Evolutionary conservation across 2,329 filamentous ascomycete genomes (phyloP), one percentile per base, ranked within the genome.

Genomic region (Aspergillus awamori): DNA sequence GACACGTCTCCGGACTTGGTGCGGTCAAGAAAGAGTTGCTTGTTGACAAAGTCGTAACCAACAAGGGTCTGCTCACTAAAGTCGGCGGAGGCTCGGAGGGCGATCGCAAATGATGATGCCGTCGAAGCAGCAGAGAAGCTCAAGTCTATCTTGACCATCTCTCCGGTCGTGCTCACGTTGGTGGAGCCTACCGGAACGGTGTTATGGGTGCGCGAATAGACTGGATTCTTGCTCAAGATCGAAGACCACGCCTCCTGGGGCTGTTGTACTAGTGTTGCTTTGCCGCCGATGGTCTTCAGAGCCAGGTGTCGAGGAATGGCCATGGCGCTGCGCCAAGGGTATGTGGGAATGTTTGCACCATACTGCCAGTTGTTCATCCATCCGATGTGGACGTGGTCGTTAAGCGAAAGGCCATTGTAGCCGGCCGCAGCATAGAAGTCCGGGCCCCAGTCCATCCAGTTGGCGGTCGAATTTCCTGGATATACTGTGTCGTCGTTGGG

Each of bases 281-380:
- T 67, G 8, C 48, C 47, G 17, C 57, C 53, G 2, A 67, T 64
- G 1, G 62, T 69, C 56, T 62, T 65, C 22, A 73, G 59, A 1
- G 63, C 65, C 8, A 72, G 47, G 1, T 61, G 59, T 4, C 70
- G 69, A 11, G 70, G 70, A 52, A 66, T 57, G 4, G 56, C 45
- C 70, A 73, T 72, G 15, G 71, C 68, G 30, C 69, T 67, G 22
- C 71, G 66, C 71, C 71, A 74, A 5, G 69, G 64, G 22, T 45
- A 38, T 6, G 67, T 72, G 2, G 70, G 71, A 13, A 71, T 67
- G 2, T 38, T 53, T 4, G 13, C 30, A 2, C 61, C 70, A 39
- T 74, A 74, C 24, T 71, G 66, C 71, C 71, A 74, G 59, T 74
- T 72, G 43, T 67, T 74, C 71, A 73, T 72, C 71, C 71, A 74